These are phyloP conservation scores for Paraurostyla sp. DNA, from an alignment of 73 alveolate genomes.

Conservation along the genomic window DNA sequence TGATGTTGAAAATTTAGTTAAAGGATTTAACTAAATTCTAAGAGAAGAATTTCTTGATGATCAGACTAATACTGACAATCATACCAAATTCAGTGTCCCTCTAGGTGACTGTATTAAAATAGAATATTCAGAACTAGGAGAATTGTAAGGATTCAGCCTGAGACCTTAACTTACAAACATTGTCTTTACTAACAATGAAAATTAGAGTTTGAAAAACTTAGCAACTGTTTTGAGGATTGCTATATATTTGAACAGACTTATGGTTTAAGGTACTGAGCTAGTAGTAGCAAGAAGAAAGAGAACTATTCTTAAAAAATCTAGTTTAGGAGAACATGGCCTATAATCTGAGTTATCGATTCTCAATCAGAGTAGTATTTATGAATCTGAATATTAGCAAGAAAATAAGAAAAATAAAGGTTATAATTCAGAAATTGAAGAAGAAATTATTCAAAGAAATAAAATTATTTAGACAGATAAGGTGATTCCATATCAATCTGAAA, in stretches of 20 bases:
- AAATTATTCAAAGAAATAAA: no score
- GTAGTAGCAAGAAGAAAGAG: background rate
- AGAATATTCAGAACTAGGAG: constrained; percentile 50
- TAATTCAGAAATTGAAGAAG: no score
- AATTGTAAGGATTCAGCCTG: constrained; percentile 28
- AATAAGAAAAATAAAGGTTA: no score
- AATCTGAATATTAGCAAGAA: no score
- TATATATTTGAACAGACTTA: background rate
- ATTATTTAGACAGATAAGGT: no score
- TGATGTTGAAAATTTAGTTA: background rate
- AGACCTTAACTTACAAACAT: constrained; percentile 10
- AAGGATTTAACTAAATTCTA: background rate
- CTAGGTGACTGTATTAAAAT: constrained; percentile 39
- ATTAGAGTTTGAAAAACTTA: background rate
- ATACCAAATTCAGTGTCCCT: constrained; percentile 26
- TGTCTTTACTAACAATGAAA: background rate
- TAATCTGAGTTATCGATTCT: background rate
- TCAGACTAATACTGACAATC: background rate
- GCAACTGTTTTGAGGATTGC: background rate
- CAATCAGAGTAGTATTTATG: background rate
- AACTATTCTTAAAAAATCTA: background rate
- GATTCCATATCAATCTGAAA: no score
- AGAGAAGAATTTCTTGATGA: constrained; percentile 11
- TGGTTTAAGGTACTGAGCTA: constrained; percentile 7
- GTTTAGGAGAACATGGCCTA: background rate